Base-by-base conservation (phyloP, 192 early-diverging fungal species). In the Umbelopsis isabellina region DNA sequence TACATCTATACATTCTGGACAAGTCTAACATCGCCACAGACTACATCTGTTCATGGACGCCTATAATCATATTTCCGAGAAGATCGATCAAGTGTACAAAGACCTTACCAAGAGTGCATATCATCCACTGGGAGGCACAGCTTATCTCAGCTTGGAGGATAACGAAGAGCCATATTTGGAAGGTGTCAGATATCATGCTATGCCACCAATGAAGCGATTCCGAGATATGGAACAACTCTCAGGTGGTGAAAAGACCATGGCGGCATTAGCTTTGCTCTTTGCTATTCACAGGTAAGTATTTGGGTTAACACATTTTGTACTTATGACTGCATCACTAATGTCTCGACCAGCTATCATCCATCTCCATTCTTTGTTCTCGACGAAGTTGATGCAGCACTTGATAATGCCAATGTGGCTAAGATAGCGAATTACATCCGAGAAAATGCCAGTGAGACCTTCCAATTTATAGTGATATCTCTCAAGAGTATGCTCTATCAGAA, bases 131-230 rank as follows among this genome's bases (percentile, higher is more conserved):
- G 98, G 98, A 10, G 98, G 98, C 18, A 96, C 92, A 0, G 98
- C 98, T 0, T 97, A 98, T 64, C 76, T 99, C 74, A 93, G 87
- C 7, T 78, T 98, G 53, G 97, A 98, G 77, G 93, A 95, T 55
- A 89, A 88, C 21, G 96, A 98, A 79, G 95, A 98, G 79, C 98
- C 98, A 3, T 99, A 96, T 65, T 75, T 95, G 68, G 88, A 91
- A 58, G 97, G 97, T 37, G 87, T 99, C 50, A 94, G 95, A 69
- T 99, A 97, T 83, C 97, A 99, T 75, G 96, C 98, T 0, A 98
- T 98, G 96, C 98, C 98, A 8, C 98, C 98, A 22, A 92, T 96
- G 88, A 99, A 99, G 83, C 90, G 97, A 30, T 99, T 99, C 88
- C 83, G 96, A 68, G 98, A 99, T 76, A 99, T 99, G 98, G 97